Evolutionary conservation across 768 basidiomycete genomes (phyloP).

Genomic region (Cantharellus anzutake): DNA sequence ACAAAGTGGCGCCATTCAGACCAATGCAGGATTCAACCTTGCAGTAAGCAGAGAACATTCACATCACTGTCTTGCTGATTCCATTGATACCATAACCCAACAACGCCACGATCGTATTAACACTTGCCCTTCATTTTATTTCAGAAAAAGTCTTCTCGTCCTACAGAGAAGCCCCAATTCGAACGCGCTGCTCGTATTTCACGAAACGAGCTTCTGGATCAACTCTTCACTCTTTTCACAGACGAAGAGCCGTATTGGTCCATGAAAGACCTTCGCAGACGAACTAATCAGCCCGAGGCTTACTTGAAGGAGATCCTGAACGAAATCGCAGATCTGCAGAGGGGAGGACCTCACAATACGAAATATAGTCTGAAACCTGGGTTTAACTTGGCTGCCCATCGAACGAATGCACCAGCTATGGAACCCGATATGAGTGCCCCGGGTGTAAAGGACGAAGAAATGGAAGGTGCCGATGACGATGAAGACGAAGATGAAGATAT

Average conservation of each 20-base stretch:
- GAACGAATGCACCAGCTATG: not conserved
- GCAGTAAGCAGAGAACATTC: slow-evolving; percentile 1
- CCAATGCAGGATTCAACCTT: slow-evolving; percentile 3
- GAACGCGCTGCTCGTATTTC: slow-evolving; percentile 19
- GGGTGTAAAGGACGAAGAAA: not conserved
- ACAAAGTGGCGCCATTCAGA: slow-evolving; percentile 8
- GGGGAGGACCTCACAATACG: slow-evolving; percentile 10
- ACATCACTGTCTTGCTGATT: not conserved
- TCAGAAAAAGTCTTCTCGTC: not conserved
- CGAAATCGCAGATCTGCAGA: slow-evolving; percentile 14
- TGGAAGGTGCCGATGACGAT: slow-evolving; percentile 7
- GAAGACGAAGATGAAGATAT: slow-evolving; percentile 7
- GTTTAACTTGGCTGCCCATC: not conserved
- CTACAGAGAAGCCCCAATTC: not conserved
- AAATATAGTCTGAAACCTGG: slow-evolving; percentile 4
- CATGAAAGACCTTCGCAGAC: slow-evolving; percentile 14
- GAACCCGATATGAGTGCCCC: no score
- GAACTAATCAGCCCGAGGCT: slow-evolving; percentile 15
- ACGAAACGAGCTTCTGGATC: slow-evolving; percentile 21
- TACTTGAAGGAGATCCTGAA: slow-evolving; percentile 17
- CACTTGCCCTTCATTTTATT: not conserved
- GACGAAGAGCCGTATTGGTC: slow-evolving; percentile 20
- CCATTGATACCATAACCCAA: not conserved
- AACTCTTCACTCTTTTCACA: slow-evolving; percentile 19
- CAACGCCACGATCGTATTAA: not conserved